Conservation (phyloP, 179 eudicot genomes). For the Nepenthes alata region DNA sequence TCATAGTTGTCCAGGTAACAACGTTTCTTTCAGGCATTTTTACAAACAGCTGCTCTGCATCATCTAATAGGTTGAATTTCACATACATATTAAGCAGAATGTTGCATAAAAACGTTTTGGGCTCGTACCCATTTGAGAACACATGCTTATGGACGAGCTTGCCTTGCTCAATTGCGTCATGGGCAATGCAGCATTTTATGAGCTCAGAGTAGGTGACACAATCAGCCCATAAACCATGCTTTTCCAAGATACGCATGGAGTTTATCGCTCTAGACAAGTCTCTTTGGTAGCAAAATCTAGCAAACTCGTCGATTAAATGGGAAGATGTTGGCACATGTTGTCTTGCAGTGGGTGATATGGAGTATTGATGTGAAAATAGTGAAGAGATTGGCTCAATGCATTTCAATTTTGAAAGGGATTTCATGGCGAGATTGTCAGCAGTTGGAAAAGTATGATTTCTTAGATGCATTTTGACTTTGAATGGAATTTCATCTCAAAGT, state of each 20-base stretch:
- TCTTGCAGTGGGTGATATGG: constrained; percentile 9
- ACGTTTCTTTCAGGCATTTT: constrained; percentile 52
- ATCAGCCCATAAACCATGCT: constrained; percentile 31
- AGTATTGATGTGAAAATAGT: constrained; percentile 8
- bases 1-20: constrained; percentile 60
- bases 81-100: constrained; percentile 48
- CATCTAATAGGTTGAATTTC: constrained; percentile 31
- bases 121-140: constrained; percentile 34
- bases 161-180: constrained; percentile 33
- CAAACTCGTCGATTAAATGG: constrained; percentile 22
- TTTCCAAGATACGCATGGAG: constrained; percentile 30
- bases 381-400: constrained; percentile 2
- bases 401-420: constrained; percentile 6
- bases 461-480: too few relatives aligned
- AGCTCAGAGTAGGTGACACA: constrained; percentile 35
- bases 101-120: constrained; percentile 35
- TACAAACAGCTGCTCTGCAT: constrained; percentile 27
- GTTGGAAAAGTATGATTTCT: too few relatives aligned
- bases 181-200: constrained; percentile 40
- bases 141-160: constrained; percentile 40
- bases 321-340: constrained; percentile 9
- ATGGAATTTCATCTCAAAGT: too few relatives aligned
- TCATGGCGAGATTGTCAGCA: constrained; percentile 6
- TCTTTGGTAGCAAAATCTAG: constrained; percentile 25
- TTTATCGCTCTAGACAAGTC: constrained; percentile 36